phyloP scores from a whole-genome alignment of 192 early-diverging fungal genomes.

The Chytriomyces confervae region DNA sequence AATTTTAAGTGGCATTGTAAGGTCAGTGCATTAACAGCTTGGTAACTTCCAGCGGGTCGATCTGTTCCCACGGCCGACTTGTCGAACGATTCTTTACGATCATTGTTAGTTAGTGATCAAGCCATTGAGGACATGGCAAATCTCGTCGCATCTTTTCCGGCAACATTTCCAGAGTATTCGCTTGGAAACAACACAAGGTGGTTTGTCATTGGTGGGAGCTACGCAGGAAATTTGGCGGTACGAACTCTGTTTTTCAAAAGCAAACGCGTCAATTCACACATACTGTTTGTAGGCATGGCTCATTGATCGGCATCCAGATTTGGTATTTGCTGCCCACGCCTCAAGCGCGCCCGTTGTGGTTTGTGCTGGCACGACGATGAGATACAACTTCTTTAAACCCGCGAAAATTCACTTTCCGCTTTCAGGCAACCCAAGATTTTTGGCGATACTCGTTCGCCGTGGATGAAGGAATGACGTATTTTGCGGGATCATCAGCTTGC shows the following conservation, averaged over 20 bases:
- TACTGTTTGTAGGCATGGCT: constrained; percentile 9
- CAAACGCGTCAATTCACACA: too few species aligned
- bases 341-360: constrained; percentile 31
- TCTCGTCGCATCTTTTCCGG: constrained; percentile 14
- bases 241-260: too few species aligned
- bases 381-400: background rate
- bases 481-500: background rate
- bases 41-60: background rate
- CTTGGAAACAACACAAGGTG: constrained; percentile 1
- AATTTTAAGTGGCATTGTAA: background rate
- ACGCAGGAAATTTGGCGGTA: constrained; percentile 5
- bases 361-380: background rate
- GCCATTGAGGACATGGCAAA: constrained; percentile 28
- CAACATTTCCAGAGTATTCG: constrained; percentile 5
- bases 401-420: background rate
- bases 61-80: constrained; percentile 32
- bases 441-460: constrained; percentile 35
- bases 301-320: constrained; percentile 8
- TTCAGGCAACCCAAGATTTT: constrained; percentile 7
- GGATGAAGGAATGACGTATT: constrained; percentile 21
- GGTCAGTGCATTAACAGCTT: background rate
- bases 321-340: constrained; percentile 21
- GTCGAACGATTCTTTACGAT: background rate
- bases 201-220: constrained; percentile 23
- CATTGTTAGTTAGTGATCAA: constrained; percentile 18